Base-by-base conservation (phyloP, 345 rosid genomes). In the Ailanthus altissimus region DNA sequence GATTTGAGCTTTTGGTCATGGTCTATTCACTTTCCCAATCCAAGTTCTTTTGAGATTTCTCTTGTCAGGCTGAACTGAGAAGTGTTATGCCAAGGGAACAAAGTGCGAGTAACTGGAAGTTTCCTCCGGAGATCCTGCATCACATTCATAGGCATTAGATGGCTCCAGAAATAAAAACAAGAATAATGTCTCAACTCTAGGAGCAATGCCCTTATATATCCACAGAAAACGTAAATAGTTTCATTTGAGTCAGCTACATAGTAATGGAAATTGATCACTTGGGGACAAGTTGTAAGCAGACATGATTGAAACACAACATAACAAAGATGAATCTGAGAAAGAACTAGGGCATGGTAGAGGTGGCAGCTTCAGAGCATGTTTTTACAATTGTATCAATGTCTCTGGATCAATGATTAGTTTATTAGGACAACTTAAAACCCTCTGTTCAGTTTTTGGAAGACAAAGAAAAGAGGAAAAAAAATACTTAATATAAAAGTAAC, bases 31-130 rank as follows among this genome's bases (percentile, higher is more conserved):
- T 89, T 93, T 69, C 58, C 93, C n/a, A 90, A 90, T 80, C 95
- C 98, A 68, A 97, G 90, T 84, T 97, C 95, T 82, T 89, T 91
- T 73, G 92, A 83, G 32, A 94, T 93, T 77, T 97, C 99, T 86
- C 91, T 90, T 56, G 99, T 97, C 76, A 97, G 82, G 87, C 92
- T 97, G 76, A 94, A 94, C 73, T 92, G 98, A 58, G 92, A 85
- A 6, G 97, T 88, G 88, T 89, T 87, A 56, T 94, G 96, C 99
- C 98, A 94, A 42, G 98, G 98, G 84, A 97, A 97, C 60, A 91
- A 80, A 74, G 97, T 97, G 50, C 97, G 88, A 67, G 98, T 97
- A 64, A 94, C 98, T 0, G 98, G 99, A 70, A 94, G 99, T 89
- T 94, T 94, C 84, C 99, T 86, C 76, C 98, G 85, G n/a, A 97